Base-by-base conservation (phyloP, 2,329 filamentous ascomycete species). In the Colletotrichum neosansevieriae region DNA sequence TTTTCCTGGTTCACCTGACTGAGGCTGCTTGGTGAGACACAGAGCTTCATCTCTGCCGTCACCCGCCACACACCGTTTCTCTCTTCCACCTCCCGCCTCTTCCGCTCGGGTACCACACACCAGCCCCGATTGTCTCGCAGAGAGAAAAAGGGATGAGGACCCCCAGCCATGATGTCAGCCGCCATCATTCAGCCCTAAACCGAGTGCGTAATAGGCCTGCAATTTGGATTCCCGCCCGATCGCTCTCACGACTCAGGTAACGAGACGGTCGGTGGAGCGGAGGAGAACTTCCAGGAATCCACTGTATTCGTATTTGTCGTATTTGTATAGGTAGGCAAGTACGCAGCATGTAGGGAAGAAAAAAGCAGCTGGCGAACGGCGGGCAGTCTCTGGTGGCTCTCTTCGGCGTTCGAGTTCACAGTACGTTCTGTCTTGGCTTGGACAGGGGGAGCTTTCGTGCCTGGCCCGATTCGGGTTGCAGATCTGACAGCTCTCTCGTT, bases 161-260 rank as follows among this genome's bases (percentile, higher is more conserved):
- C 19, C 49, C 42, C 15, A 59, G 50, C 29, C 42, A 69, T 69
- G 66, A 69, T 69, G 61, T 69, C 66, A 69, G 56, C 38, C 13
- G 29, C 49, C 66, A 42, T 66, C 66, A 69, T 56, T 42, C 61
- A 54, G 34, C 50, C 40, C 42, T 19, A 45, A 36, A 44, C 40
- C 21, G 42, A 42, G 15, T 65, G 50, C 54, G 47, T 60, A 66
- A 34, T 34, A 12, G 32, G 29, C n/a, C 10, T 45, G 51, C 32
- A 42, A 51, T 63, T 40, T 36, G 19, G 29, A 51, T 45, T 42
- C 44, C 44, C 11, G 38, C 36, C 44, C 58, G 36, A 61, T 56
- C 47, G 58, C 40, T 63, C 44, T 44, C 36, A n/a, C 42, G 29
- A n/a, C 44, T 67, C 59, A 47, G 59, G 17, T 32, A 63, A 36